Conservation (phyloP, 108 stramenopile genomes). For the Skeletonema marinoi region DNA sequence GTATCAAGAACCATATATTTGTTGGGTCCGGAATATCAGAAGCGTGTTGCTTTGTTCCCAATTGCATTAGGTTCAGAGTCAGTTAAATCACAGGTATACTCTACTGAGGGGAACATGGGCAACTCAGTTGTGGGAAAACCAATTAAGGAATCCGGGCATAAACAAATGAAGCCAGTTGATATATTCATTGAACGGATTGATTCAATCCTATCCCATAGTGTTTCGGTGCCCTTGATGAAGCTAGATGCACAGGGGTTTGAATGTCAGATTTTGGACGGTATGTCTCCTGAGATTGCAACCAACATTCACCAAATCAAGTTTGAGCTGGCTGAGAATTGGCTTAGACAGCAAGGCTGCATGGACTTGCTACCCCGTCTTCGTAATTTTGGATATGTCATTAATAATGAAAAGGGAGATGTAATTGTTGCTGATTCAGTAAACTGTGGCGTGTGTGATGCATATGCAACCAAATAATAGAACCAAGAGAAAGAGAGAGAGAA, state of each 20-base stretch:
- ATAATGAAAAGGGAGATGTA: neutral
- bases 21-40: constrained; percentile 9
- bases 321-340: neutral
- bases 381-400: neutral
- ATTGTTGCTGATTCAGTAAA: neutral
- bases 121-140: constrained; percentile 16
- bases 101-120: constrained; percentile 20
- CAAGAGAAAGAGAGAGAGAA: too few relatives aligned
- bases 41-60: constrained; percentile 17
- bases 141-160: too few relatives aligned
- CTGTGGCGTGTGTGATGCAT: too few relatives aligned
- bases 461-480: too few relatives aligned
- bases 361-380: neutral
- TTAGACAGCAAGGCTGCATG: neutral
- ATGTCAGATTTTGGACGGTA: constrained; percentile 12
- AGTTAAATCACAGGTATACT: neutral
- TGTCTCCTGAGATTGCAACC: neutral
- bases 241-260: constrained; percentile 19
- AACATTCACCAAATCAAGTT: neutral
- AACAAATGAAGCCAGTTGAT: neutral
- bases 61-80: constrained; percentile 14
- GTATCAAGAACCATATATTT: constrained; percentile 3
- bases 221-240: neutral
- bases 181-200: constrained; percentile 16
- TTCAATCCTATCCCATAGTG: neutral